These are phyloP conservation scores for Madurella fahalii DNA, from an alignment of 2,329 filamentous ascomycete species.

Conservation along the genomic window DNA sequence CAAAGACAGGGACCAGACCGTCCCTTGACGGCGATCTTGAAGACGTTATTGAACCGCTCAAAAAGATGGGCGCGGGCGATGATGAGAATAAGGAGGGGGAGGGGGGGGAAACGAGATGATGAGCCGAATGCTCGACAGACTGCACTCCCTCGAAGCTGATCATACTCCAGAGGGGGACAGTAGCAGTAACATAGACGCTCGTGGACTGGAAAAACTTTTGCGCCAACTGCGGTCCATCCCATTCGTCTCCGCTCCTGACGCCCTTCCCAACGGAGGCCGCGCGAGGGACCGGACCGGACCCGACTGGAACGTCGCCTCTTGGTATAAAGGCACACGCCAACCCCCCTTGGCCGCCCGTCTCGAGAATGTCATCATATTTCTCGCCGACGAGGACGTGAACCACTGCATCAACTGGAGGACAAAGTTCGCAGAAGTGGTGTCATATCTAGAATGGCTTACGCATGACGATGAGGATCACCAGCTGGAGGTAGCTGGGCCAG, in stretches of 20 bases:
- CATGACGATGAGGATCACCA: conserved; percentile 24
- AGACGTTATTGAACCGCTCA: too few relatives aligned
- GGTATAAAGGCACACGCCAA: conserved; percentile 25
- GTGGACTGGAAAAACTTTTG: too few relatives aligned
- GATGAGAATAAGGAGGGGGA: too few relatives aligned
- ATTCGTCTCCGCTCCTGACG: neutral
- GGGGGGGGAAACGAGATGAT: too few relatives aligned
- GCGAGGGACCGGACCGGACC: neutral
- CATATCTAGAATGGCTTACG: conserved; percentile 38
- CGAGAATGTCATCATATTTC: conserved; percentile 39
- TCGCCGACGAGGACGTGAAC: conserved; percentile 46
- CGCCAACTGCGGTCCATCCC: neutral
- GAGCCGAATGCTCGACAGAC: too few relatives aligned
- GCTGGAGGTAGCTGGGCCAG: conserved; percentile 24
- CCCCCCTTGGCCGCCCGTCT: conserved; percentile 33
- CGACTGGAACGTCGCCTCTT: conserved; percentile 19
- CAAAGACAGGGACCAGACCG: neutral
- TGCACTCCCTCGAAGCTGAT: too few relatives aligned
- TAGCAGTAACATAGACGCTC: too few relatives aligned
- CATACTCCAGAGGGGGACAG: too few relatives aligned
- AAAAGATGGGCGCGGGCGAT: too few relatives aligned
- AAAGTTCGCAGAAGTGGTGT: conserved; percentile 34
- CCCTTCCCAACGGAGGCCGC: neutral
- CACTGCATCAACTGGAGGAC: conserved; percentile 38
- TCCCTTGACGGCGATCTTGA: too few relatives aligned